Percentiles rank a stretch among this genome's conserved stretches.
These are phyloP conservation scores for Ceratocystis papillata DNA, from an alignment of 2,329 filamentous ascomycete species.

Conservation along the genomic window DNA sequence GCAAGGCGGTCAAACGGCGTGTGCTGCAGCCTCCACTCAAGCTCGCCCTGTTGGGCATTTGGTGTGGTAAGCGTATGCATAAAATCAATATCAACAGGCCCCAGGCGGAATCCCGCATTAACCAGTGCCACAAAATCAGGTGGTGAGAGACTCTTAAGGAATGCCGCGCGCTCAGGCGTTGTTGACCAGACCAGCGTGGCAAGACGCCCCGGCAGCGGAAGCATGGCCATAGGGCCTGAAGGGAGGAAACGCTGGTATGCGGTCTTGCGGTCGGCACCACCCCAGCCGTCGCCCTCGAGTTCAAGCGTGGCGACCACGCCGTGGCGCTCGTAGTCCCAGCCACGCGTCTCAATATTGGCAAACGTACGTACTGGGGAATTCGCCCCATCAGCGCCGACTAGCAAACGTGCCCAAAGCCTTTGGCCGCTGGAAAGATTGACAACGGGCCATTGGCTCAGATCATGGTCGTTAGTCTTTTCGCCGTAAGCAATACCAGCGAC, in stretches of 20 bases:
- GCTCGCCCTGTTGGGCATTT: slow-evolving; percentile 57
- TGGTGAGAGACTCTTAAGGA: slow-evolving; percentile 63
- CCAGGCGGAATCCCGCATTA: slow-evolving; percentile 83
- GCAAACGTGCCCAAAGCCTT: slow-evolving; percentile 64
- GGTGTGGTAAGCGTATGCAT: slow-evolving; percentile 52
- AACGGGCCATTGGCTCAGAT: slow-evolving; percentile 80
- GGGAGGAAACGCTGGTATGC: slow-evolving; percentile 95
- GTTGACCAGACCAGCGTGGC: slow-evolving; percentile 93
- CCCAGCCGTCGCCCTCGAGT: slow-evolving; percentile 51
- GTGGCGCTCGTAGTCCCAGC: slow-evolving; percentile 88
- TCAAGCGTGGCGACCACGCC: slow-evolving; percentile 83
- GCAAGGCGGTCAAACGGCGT: slow-evolving; percentile 44
- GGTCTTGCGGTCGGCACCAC: slow-evolving; percentile 49
- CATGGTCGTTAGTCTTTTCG: slow-evolving; percentile 52
- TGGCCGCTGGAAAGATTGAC: slow-evolving; percentile 59
- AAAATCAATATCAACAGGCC: slow-evolving; percentile 67
- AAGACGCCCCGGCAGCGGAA: slow-evolving; percentile 73
- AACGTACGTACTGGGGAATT: slow-evolving; percentile 89
- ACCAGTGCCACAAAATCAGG: slow-evolving; percentile 75
- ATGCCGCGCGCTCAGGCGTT: slow-evolving; percentile 64
- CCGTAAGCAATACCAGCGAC: slow-evolving; percentile 75
- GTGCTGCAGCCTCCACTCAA: slow-evolving; percentile 71
- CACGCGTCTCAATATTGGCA: slow-evolving; percentile 70
- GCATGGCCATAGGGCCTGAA: slow-evolving; percentile 78
- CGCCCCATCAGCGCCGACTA: slow-evolving; percentile 87